These are phyloP conservation scores for Dentiscutata heterogama DNA, from an alignment of 371 early-diverging fungal species.

Conservation along the genomic window DNA sequence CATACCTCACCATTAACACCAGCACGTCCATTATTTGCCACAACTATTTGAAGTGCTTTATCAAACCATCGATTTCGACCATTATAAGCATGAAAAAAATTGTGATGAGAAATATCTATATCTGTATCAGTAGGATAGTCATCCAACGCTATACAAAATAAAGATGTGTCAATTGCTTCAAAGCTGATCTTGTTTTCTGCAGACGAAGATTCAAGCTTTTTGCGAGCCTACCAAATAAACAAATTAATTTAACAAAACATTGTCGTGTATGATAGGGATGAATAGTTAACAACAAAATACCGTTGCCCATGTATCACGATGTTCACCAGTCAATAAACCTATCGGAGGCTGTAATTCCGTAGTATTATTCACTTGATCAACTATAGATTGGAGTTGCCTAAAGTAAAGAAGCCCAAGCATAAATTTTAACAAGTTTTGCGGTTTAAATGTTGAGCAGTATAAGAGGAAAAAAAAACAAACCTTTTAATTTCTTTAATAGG, in stretches of 20 bases:
- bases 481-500: constrained; percentile 69
- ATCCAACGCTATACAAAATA: constrained; percentile 91
- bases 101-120: constrained; percentile 73
- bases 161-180: constrained; percentile 77
- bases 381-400: constrained; percentile 72
- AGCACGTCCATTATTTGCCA: constrained; percentile 85
- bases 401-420: background rate
- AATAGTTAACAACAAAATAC: constrained; percentile 47
- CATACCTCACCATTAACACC: constrained; percentile 94
- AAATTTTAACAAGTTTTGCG: background rate
- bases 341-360: constrained; percentile 71
- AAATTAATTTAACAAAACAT: constrained; percentile 16
- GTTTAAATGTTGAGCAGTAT: too few species aligned
- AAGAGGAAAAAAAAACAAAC: constrained; percentile 49
- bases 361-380: constrained; percentile 66
- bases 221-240: constrained; percentile 51
- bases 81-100: constrained; percentile 81
- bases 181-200: constrained; percentile 70
- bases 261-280: background rate
- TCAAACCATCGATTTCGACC: constrained; percentile 96
- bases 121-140: constrained; percentile 70
- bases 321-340: constrained; percentile 82
- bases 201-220: constrained; percentile 52
- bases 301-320: constrained; percentile 90
- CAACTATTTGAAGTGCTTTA: constrained; percentile 90